Evolutionary conservation across 1,284 basidiomycete species (phyloP).

Genomic region (Meripilus lineatus): DNA sequence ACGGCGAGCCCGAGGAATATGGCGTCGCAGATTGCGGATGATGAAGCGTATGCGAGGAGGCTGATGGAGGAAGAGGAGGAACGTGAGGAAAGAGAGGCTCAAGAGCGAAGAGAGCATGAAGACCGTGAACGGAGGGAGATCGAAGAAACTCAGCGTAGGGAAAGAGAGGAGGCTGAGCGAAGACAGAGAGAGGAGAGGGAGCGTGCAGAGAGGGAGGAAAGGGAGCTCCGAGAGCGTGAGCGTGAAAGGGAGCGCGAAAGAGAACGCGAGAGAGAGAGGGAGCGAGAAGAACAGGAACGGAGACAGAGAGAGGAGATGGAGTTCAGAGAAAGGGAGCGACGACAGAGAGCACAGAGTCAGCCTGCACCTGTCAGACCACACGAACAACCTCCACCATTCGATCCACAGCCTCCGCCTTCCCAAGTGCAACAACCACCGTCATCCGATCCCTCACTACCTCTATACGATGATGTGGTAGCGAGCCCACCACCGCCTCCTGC

Average conservation of each 20-base stretch:
- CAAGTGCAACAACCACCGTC: neutral
- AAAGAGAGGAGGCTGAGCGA: too few species aligned
- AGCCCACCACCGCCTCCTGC: slow-evolving; percentile 1
- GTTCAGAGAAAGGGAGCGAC: too few species aligned
- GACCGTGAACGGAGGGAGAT: neutral
- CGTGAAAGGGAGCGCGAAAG: too few species aligned
- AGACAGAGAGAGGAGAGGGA: too few species aligned
- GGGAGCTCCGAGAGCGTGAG: too few species aligned
- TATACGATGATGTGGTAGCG: neutral
- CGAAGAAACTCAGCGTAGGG: too few species aligned
- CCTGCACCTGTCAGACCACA: neutral
- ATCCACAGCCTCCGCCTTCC: neutral
- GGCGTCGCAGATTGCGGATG: slow-evolving; percentile 27
- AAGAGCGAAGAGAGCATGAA: neutral
- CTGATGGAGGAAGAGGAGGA: slow-evolving; percentile 27
- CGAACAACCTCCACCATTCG: neutral
- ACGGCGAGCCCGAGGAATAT: slow-evolving; percentile 3
- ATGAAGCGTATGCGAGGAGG: slow-evolving; percentile 30
- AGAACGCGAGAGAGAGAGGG: too few species aligned
- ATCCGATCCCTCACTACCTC: neutral
- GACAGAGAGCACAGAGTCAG: too few species aligned
- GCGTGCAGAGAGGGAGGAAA: too few species aligned
- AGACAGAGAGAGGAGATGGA: too few species aligned
- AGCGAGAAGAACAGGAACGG: too few species aligned
- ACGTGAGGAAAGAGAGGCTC: slow-evolving; percentile 7